Evolutionary conservation across 106 monocot genomes (phyloP), one percentile per base, ranked within the genome.

Genomic region (Allium fistulosum): DNA sequence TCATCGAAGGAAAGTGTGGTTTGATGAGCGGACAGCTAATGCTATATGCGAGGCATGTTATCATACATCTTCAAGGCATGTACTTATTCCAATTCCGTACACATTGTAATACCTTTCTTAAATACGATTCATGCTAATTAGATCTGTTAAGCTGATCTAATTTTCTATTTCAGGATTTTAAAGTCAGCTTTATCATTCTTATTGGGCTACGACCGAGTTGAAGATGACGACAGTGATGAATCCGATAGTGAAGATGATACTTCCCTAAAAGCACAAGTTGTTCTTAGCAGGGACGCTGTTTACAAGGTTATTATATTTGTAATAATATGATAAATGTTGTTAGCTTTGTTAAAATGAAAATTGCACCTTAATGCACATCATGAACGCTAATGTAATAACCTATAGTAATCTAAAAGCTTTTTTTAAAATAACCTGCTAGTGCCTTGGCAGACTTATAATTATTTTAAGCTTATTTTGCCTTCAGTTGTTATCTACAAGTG

Each of bases 21-120:
- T 90, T 78, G 99, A 93, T 83, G 99, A 93, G 53, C 80, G 90
- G 51, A 90, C 93, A 59, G 90, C 99, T 17, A 90, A 90, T 87
- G 90, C 83, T 17, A 93, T 99, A 51, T 99, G 93, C 71, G 85
- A 68, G 55, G 89, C 93, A 37, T 99, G 93, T 71, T 93, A 90
- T 66, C 93, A 93, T 58, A 13, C 81, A 52, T 93, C 93, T 49
- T 83, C 89, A 49, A 93, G 83, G 93, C 87, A 74, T 7, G 28
- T 46, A 61, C 8, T 70, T 48, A 18, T 59, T 49, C 3, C 50
- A 3, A 18, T 49, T 37, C 59, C 37, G 5, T 37, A 37, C 37
- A 37, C 37, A 60, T 58, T 62, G 48, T 66, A 46, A 10, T 68
- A 52, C 28, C 16, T 22, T 50, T 66, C 17, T 66, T 7, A 11